A percentile compares a stretch with the other conserved stretches of the same genome.
Evolutionary conservation across 225 moss, liverwort and hornwort species (phyloP).

Genomic region (Antitrichia curtipendula): DNA sequence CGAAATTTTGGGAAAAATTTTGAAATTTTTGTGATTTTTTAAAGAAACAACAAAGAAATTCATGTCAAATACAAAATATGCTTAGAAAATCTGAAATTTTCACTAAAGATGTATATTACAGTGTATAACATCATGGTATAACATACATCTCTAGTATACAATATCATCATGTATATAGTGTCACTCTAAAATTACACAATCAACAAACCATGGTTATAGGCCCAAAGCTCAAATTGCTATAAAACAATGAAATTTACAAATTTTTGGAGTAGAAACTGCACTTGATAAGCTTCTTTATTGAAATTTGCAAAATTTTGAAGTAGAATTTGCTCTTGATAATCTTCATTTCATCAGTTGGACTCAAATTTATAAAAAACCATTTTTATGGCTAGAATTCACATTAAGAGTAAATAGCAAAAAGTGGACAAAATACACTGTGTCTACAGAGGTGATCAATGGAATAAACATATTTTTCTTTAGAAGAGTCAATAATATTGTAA

Average conservation of each 20-base stretch:
- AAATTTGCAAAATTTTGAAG: background rate
- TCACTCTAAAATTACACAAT: background rate
- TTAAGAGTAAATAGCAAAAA: background rate
- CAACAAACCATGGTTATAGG: background rate
- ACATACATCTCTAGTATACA: no score
- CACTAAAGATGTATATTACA: background rate
- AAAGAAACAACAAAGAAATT: no score
- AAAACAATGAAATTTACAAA: background rate
- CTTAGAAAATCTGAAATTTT: background rate
- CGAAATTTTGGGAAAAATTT: no score
- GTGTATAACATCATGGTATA: background rate
- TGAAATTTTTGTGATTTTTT: no score
- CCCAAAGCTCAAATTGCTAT: background rate
- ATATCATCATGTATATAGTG: no score
- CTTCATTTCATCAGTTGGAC: background rate
- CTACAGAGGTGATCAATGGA: accelerated
- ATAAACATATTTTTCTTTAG: background rate
- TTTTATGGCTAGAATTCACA: background rate
- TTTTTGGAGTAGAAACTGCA: accelerated
- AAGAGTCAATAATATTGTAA: background rate
- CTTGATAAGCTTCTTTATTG: background rate
- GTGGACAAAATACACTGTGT: background rate
- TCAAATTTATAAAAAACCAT: background rate
- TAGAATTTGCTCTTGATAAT: accelerated
- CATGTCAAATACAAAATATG: background rate